Conservation (phyloP, 163 green algal species). For the Chlamydomonas reinhardtii region DNA sequence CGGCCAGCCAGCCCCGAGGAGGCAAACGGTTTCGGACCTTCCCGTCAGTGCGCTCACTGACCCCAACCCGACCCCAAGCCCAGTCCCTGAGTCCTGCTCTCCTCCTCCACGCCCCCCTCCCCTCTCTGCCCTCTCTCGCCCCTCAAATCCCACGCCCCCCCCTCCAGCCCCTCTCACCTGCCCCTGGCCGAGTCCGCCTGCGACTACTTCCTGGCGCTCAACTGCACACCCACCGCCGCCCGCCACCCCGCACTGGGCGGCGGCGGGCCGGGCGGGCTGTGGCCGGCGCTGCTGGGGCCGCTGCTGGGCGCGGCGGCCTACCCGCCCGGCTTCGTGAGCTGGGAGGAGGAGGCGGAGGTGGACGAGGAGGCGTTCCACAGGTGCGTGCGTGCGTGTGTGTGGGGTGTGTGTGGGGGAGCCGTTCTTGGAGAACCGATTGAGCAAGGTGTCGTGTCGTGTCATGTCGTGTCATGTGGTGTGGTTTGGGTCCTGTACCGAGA, state of each 20-base stretch:
- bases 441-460: no score
- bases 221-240: slow-evolving; percentile 51
- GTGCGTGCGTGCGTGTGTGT: slow-evolving; percentile 1
- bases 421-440: no score
- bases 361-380: slow-evolving; percentile 64
- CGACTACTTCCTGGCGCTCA: slow-evolving; percentile 66
- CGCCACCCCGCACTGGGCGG: slow-evolving; percentile 53
- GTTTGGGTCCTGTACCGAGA: no score
- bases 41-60: no score
- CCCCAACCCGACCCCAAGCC: no score
- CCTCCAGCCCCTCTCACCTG: slow-evolving; percentile 17
- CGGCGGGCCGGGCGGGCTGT: slow-evolving; percentile 34
- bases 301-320: slow-evolving; percentile 50
- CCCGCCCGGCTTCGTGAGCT: slow-evolving; percentile 44
- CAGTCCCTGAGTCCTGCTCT: no score
- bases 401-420: no score
- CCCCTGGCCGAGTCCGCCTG: slow-evolving; percentile 30
- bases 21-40: no score
- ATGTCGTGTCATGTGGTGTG: no score
- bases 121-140: not conserved
- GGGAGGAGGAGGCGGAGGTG: slow-evolving; percentile 58
- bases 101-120: not conserved
- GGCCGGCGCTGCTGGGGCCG: slow-evolving; percentile 44
- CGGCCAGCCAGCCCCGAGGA: no score
- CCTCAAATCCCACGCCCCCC: not conserved